A percentile compares a stretch with the other conserved stretches of the same genome.
phyloP scores from a whole-genome alignment of 768 basidiomycete species.

The Pluteus cervinus region DNA sequence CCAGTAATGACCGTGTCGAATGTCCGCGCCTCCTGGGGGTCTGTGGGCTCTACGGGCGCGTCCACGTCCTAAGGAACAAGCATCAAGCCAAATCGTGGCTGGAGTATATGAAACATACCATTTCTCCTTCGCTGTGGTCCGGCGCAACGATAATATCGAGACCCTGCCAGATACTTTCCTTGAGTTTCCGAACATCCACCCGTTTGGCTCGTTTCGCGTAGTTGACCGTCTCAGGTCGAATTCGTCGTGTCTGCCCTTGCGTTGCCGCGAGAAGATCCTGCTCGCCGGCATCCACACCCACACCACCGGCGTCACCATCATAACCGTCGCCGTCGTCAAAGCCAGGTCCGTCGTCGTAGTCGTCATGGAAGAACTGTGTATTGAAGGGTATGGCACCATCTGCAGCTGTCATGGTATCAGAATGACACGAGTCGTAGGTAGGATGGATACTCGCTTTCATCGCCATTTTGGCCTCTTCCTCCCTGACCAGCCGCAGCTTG shows the following conservation, averaged over 20 bases:
- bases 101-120: conserved; percentile 34
- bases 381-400: conserved; percentile 75
- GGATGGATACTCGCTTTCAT: conserved; percentile 41
- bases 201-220: conserved; percentile 95
- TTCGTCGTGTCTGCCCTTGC: conserved; percentile 67
- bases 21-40: conserved; percentile 58
- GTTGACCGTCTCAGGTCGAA: conserved; percentile 83
- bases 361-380: conserved; percentile 96
- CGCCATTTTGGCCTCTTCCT: conserved; percentile 34
- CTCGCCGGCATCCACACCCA: conserved; percentile 59
- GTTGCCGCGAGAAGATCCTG: conserved; percentile 86
- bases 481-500: conserved; percentile 85
- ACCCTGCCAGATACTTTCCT: conserved; percentile 97
- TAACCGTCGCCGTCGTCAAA: conserved; percentile 53
- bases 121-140: conserved; percentile 37
- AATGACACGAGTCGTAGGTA: not conserved
- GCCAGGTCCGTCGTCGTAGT: conserved; percentile 73
- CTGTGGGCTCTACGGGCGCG: conserved; percentile 38
- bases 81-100: not conserved
- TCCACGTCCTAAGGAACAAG: conserved; percentile 45
- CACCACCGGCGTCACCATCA: conserved; percentile 38
- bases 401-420: conserved; percentile 23
- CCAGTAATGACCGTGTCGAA: conserved; percentile 81
- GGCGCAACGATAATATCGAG: conserved; percentile 65
- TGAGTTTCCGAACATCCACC: conserved; percentile 93